Conservation (phyloP, 768 basidiomycete genomes). For the Lactifluus pinguis region DNA sequence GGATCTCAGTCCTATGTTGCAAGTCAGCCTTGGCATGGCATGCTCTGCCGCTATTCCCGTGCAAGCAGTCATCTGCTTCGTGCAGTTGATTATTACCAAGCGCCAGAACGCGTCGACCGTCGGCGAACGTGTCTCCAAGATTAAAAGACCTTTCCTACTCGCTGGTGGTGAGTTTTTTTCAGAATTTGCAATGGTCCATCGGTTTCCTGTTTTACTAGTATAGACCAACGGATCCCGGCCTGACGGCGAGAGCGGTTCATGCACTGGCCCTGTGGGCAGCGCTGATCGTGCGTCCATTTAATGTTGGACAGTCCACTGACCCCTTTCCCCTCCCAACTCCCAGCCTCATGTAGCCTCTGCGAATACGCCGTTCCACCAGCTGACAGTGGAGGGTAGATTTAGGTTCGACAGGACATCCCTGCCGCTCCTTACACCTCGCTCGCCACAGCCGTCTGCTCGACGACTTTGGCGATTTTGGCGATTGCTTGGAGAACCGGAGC, state of each 20-base stretch:
- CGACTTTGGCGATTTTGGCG: slow-evolving; percentile 72
- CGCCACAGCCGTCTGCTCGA: slow-evolving; percentile 42
- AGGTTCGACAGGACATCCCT: slow-evolving; percentile 26
- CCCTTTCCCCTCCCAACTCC: no score
- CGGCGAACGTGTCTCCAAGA: slow-evolving; percentile 51
- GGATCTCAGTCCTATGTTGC: slow-evolving; percentile 77
- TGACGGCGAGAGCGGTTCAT: neutral
- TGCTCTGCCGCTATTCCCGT: slow-evolving; percentile 28
- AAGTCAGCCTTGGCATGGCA: slow-evolving; percentile 72
- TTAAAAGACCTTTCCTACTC: slow-evolving; percentile 47
- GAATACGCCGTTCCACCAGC: neutral
- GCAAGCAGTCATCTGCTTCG: slow-evolving; percentile 44
- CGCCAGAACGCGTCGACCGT: slow-evolving; percentile 57
- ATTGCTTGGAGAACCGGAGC: slow-evolving; percentile 61
- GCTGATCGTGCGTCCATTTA: slow-evolving; percentile 16
- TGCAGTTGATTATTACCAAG: slow-evolving; percentile 72
- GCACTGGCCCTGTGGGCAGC: no score
- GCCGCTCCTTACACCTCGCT: slow-evolving; percentile 40
- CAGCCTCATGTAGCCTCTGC: no score
- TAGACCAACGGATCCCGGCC: slow-evolving; percentile 30
- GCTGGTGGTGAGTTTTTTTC: slow-evolving; percentile 48
- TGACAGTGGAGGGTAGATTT: neutral
- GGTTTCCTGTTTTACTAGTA: slow-evolving; percentile 38
- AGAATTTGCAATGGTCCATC: slow-evolving; percentile 27
- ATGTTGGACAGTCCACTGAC: neutral